Percentiles rank a stretch among this genome's conserved stretches.
These are phyloP conservation scores for Acanthamoeba lenticulata DNA, from an alignment of 208 protist species.

Conservation along the genomic window DNA sequence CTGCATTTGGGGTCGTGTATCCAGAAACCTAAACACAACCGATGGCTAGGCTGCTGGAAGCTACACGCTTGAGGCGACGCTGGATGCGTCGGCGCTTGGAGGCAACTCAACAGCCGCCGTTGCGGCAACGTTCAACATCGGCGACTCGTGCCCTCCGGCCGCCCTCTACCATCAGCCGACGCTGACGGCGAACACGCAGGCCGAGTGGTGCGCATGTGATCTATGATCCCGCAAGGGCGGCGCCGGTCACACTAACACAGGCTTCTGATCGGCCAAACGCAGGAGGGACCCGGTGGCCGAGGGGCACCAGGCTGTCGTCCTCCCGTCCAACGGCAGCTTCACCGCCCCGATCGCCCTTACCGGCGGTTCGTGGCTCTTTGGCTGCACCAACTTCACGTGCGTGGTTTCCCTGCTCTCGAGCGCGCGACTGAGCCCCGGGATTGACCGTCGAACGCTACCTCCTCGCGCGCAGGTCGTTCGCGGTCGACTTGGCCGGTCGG, in stretches of 20 bases:
- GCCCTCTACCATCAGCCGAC: neutral
- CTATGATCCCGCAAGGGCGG: neutral
- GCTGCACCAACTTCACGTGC: slow-evolving; percentile 21
- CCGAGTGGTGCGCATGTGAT: neutral
- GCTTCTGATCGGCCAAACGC: too few relatives aligned
- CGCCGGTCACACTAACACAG: neutral
- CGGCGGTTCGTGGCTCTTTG: neutral
- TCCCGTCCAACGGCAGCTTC: neutral
- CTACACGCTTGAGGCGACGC: neutral
- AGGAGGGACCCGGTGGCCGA: neutral
- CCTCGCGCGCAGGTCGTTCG: neutral
- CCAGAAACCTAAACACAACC: neutral
- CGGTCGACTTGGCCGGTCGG: neutral
- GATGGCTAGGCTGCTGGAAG: neutral
- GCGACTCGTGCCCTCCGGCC: neutral
- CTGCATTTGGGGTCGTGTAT: neutral
- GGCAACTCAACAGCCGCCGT: too few relatives aligned
- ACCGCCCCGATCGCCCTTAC: neutral
- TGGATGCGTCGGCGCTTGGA: too few relatives aligned
- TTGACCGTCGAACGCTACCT: neutral
- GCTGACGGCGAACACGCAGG: neutral
- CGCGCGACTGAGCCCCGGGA: too few relatives aligned
- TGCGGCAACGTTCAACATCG: slow-evolving; percentile 1
- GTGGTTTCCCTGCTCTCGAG: neutral
- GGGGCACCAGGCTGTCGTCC: neutral